Base-by-base conservation (phyloP, 2,329 filamentous ascomycete genomes). In the Pyricularia sp. region DNA sequence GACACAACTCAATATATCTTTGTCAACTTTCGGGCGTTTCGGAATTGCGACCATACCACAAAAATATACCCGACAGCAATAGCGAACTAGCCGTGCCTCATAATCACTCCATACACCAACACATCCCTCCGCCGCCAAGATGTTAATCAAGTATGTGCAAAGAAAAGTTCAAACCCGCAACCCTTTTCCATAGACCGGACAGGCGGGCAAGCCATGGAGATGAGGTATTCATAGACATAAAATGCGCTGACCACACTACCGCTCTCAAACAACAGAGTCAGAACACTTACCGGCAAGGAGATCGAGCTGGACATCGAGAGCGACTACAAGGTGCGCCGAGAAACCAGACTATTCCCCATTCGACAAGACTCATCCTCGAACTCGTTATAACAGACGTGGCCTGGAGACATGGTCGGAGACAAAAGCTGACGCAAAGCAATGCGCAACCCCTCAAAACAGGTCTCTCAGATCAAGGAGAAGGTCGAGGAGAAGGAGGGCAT, bases 401-500 rank as follows among this genome's bases (percentile, higher is more conserved):
- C n/a, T 19, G 40, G 40, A n/a, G 40, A n/a, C 40, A 49, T n/a
- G 19, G 3, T 8, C 40, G 19, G 7, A n/a, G 6, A n/a, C 7
- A n/a, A 49, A 57, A n/a, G 8, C 53, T 57, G 53, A 57, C 53
- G 24, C 53, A 26, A 5, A 57, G 53, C 22, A 26, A 55, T 13
- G 53, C 22, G 24, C 61, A 19, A 35, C 24, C 24, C 24, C n/a
- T n/a, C n/a, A 55, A 44, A 22, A 55, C 69, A 96, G 92, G 90
- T 97, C 71, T 88, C 89, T 55, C 88, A 93, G 76, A 97, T 99
- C 83, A 99, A 99, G 83, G 94, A 97, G 79, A 93, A 93, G 73
- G 94, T 99, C 65, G 94, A 99, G 78, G 94, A 99, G 81, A 97
- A 97, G 79, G 94, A 97, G 75, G 94, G 94, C 65, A 99, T 99